A percentile compares a stretch with the other conserved stretches of the same genome.
Evolutionary conservation across 257 asterid species (phyloP).

Genomic region (Solanum microdontum): DNA sequence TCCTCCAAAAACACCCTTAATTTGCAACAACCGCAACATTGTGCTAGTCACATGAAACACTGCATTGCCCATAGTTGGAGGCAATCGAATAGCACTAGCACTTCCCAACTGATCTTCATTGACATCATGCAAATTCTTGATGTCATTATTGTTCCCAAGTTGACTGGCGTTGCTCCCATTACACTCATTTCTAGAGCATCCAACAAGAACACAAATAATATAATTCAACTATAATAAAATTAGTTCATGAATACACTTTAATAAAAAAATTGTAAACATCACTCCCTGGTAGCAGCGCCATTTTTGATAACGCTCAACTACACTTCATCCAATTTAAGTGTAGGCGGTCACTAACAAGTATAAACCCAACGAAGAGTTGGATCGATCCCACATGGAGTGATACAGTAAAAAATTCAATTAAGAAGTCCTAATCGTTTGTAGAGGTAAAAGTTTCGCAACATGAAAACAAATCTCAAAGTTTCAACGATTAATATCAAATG

Average conservation of each 20-base stretch:
- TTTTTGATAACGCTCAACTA: neutral
- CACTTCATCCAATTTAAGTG: neutral
- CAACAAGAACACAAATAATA: neutral
- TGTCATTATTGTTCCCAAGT: neutral
- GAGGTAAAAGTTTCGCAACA: no score
- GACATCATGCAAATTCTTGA: neutral
- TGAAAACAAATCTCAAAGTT: no score
- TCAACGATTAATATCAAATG: no score
- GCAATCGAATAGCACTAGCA: no score
- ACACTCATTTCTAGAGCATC: neutral
- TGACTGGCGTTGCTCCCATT: neutral
- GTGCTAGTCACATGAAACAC: no score
- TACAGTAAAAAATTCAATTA: no score
- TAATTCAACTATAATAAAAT: neutral
- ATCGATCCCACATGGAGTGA: neutral
- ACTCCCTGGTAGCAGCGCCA: accelerated
- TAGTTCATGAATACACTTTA: neutral
- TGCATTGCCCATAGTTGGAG: no score
- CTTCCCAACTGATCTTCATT: no score
- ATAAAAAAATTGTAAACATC: neutral
- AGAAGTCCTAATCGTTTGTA: no score
- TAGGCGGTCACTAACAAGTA: neutral
- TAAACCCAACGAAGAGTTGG: no score
- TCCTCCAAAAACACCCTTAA: no score
- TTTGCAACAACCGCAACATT: no score